Percentiles rank a stretch among this genome's conserved stretches.
Conservation (phyloP, 2,329 filamentous ascomycete genomes). For the Paecilomyces sp. region DNA sequence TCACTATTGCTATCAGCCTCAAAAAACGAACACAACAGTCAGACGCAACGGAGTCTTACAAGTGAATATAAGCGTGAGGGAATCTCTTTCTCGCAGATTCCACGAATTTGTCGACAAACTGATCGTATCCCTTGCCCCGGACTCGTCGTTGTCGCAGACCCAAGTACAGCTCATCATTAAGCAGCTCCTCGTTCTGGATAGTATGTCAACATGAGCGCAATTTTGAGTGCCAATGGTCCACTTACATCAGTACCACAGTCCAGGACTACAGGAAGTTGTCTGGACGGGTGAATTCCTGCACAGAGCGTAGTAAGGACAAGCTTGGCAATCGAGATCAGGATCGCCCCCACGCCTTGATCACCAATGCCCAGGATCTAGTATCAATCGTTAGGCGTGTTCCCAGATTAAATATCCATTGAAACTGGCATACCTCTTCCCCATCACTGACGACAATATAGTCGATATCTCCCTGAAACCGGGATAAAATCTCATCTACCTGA, state of each 20-base stretch:
- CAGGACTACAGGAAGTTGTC: conserved; percentile 72
- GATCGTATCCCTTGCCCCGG: conserved; percentile 65
- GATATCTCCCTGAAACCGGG: conserved; percentile 55
- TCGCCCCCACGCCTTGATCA: conserved; percentile 78
- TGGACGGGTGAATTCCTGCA: conserved; percentile 74
- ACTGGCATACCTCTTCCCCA: conserved; percentile 39
- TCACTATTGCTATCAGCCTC: conserved; percentile 39
- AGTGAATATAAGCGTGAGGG: conserved; percentile 77
- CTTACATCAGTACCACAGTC: conserved; percentile 72
- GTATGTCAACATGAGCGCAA: too few species aligned
- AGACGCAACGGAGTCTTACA: conserved; percentile 31
- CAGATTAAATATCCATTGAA: too few species aligned
- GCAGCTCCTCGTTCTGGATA: conserved; percentile 59
- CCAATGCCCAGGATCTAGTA: conserved; percentile 78
- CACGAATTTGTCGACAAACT: conserved; percentile 71
- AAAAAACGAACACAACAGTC: not conserved
- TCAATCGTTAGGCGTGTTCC: conserved; percentile 9
- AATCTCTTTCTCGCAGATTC: conserved; percentile 60
- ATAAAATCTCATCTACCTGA: conserved; percentile 58
- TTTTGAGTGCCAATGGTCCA: not conserved
- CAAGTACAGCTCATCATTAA: conserved; percentile 72
- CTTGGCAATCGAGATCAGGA: conserved; percentile 79
- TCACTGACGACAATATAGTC: conserved; percentile 87
- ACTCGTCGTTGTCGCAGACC: conserved; percentile 62
- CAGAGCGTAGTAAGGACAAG: conserved; percentile 75